These are phyloP conservation scores for Tolypocladium nubicola DNA, from an alignment of 2,329 filamentous ascomycete species.

Conservation along the genomic window DNA sequence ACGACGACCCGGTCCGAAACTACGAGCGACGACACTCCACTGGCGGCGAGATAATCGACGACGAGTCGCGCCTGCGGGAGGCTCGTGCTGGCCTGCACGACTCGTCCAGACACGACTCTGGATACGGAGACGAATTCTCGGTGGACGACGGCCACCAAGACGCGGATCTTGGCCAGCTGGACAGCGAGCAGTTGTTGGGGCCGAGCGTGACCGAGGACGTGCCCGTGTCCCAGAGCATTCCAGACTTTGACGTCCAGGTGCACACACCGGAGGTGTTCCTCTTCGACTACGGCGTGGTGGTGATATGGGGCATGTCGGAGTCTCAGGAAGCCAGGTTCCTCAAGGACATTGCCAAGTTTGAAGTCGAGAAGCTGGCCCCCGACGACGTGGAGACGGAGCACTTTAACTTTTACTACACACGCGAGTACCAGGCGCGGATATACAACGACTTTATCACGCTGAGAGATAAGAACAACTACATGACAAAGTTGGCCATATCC, in stretches of 20 bases:
- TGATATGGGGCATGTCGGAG: conserved; percentile 97
- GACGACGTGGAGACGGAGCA: conserved; percentile 93
- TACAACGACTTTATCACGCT: conserved; percentile 99
- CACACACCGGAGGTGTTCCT: conserved; percentile 93
- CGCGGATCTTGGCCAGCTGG: conserved; percentile 13
- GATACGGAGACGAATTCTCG: conserved; percentile 17
- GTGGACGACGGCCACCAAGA: conserved; percentile 13
- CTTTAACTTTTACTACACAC: conserved; percentile 99
- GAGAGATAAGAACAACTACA: conserved; percentile 89
- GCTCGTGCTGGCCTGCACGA: conserved; percentile 52
- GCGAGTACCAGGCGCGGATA: conserved; percentile 94
- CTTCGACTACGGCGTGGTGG: conserved; percentile 94
- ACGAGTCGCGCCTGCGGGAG: conserved; percentile 33
- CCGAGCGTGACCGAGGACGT: conserved; percentile 23
- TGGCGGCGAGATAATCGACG: conserved; percentile 47
- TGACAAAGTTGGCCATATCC: conserved; percentile 94
- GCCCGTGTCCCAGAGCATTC: conserved; percentile 33
- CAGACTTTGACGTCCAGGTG: conserved; percentile 77
- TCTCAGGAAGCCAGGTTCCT: conserved; percentile 82
- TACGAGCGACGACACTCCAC: conserved; percentile 66
- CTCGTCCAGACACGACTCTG: conserved; percentile 21
- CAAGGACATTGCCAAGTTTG: conserved; percentile 90
- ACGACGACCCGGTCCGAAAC: conserved; percentile 28
- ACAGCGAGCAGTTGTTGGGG: conserved; percentile 22
- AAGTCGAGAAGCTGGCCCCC: conserved; percentile 75